Evolutionary conservation across 2,329 filamentous ascomycete species (phyloP), one percentile per base, ranked within the genome.

Genomic region (Ophidiomyces ophidiicola): DNA sequence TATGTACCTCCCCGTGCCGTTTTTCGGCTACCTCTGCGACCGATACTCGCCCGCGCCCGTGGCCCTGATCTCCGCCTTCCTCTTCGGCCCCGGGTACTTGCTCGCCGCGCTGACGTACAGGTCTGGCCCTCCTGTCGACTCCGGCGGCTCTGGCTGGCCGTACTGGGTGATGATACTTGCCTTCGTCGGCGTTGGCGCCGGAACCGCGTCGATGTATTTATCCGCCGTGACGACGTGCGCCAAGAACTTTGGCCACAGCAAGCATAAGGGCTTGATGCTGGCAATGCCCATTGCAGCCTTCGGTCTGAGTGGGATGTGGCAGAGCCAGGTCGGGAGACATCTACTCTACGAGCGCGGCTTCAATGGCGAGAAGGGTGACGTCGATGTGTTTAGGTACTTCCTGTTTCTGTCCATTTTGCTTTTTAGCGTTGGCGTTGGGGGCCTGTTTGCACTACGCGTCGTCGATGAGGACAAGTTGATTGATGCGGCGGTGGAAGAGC

Each of bases 241-340:
- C 24, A 98, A 98, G 75, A 98, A 96, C 63, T 98, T 96, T 62
- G 87, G 87, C 34, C 78, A 81, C 44, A 85, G 86, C 3, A 82
- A 80, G 53, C 80, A 92, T 53, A 81, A 88, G 52, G 90, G 90
- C 0, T 65, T 98, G 36, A 88, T 92, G 44, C 70, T 98, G 40
- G 87, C 88, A 1, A 71, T 84, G 44, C 90, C 90, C 1, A 94
- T 96, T 57, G 85, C 90, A 0, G 80, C 83, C 5, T 94, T 94
- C 57, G 90, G 90, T 0, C 61, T 98, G 41, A 94, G 87, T 54
- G 86, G 87, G 33, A 88, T 98, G 81, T 93, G 90, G 82, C 72
- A 90, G 62, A 92, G 85, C 52, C 88, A 96, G 64, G 65, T 93
- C 17, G 88, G 80, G 20, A 88, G 78, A 50, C 74, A 78, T 36